Evolutionary conservation across 2,329 filamentous ascomycete genomes (phyloP), one percentile per base, ranked within the genome.

Genomic region (Sarocladium oryzae): DNA sequence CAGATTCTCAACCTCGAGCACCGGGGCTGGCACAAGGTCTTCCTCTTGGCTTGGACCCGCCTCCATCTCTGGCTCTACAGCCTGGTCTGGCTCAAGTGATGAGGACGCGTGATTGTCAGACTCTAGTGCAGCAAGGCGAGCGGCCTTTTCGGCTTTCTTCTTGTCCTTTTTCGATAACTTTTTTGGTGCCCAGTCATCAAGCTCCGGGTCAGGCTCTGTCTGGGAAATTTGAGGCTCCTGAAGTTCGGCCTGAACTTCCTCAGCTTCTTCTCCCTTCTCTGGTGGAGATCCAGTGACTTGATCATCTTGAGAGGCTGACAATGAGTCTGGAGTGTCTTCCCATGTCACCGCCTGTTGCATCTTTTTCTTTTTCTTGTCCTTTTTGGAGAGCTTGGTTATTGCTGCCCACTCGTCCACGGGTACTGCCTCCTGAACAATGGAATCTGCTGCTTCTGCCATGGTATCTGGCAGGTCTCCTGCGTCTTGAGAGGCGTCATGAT

Each of bases 131-230:
- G 52, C 49, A 50, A 56, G 51, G 6, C 54, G 54, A 23, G 60
- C 63, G 35, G 63, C 55, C 40, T 66, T 67, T 56, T 66, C 65
- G 9, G 61, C 61, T 55, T 66, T 66, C 52, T 66, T 69, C 56
- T 66, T 69, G 38, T 70, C 60, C 45, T 66, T 64, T 52, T 63
- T 64, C 1, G 60, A 61, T 23, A 55, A 16, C 46, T 60, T 51
- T 67, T 64, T 61, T 18, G 43, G 43, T 32, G 43, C 43, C 43
- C 55, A 37, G 16, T 48, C 43, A 33, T 48, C 43, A 16, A 35
- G 20, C 8, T 21, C 43, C 16, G 43, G 18, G 11, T 48, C 43
- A 33, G 26, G 13, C 28, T 7, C 28, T 30, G 28, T 30, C n/a
- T n/a, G n/a, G n/a, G n/a, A n/a, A n/a, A n/a, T n/a, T n/a, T n/a